Conservation (phyloP, 805 yeast genomes). For the Ogataea corticis region DNA sequence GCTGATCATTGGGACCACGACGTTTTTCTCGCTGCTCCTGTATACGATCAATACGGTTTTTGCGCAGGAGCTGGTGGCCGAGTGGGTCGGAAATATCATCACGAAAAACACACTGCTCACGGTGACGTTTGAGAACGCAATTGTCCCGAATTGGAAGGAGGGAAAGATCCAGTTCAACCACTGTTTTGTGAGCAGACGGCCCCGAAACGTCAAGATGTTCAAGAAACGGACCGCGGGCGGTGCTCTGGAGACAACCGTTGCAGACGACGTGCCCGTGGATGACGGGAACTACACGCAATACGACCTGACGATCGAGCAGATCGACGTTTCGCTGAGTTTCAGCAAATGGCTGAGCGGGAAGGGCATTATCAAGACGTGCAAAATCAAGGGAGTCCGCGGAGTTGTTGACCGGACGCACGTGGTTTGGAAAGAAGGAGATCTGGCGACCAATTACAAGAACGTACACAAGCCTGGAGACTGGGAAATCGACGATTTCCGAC, state of each 20-base stretch:
- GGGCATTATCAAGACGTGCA: slow-evolving; percentile 81
- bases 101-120: slow-evolving; percentile 80
- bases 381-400: slow-evolving; percentile 85
- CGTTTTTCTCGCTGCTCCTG: slow-evolving; percentile 79
- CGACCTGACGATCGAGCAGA: slow-evolving; percentile 85
- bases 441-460: slow-evolving; percentile 78
- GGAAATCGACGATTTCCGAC: slow-evolving; percentile 77
- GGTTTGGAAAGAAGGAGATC: slow-evolving; percentile 76
- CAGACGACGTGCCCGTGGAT: slow-evolving; percentile 48
- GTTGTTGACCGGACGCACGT: slow-evolving; percentile 90
- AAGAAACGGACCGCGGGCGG: slow-evolving; percentile 22
- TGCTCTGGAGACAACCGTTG: not conserved
- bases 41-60: slow-evolving; percentile 79
- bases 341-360: slow-evolving; percentile 86
- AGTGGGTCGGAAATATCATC: slow-evolving; percentile 74
- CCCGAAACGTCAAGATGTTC: slow-evolving; percentile 43
- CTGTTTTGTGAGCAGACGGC: slow-evolving; percentile 84
- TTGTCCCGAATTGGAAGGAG: slow-evolving; percentile 90
- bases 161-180: slow-evolving; percentile 82
- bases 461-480: slow-evolving; percentile 84
- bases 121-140: slow-evolving; percentile 89
- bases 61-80: slow-evolving; percentile 86
- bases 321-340: slow-evolving; percentile 77
- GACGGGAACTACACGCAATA: slow-evolving; percentile 97
- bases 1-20: slow-evolving; percentile 85